Percentiles rank a stretch among this genome's conserved stretches.
Conservation (phyloP, 139 green algal genomes). For the Coelastrella sp. region DNA sequence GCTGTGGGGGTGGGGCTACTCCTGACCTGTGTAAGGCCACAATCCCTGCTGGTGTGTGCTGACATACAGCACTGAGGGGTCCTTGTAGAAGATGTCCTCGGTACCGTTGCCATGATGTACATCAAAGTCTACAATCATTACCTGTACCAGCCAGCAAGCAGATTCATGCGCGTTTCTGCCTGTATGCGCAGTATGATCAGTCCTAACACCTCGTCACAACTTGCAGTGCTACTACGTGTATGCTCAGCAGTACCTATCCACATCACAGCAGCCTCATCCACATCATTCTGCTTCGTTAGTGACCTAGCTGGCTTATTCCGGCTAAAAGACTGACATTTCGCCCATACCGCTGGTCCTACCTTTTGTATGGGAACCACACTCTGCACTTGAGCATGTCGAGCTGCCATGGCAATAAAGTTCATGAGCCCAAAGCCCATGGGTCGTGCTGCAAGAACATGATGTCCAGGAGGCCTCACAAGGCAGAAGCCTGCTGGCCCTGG, state of each 20-base stretch:
- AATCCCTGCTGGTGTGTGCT: slow-evolving; percentile 81
- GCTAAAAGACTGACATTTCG: no score
- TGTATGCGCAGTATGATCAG: no score
- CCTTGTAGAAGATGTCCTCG: slow-evolving; percentile 84
- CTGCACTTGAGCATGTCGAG: slow-evolving; percentile 60
- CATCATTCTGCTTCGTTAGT: no score
- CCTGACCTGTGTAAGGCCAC: slow-evolving; percentile 59
- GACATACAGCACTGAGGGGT: slow-evolving; percentile 87
- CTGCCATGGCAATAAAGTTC: slow-evolving; percentile 82
- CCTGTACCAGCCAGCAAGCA: slow-evolving; percentile 50
- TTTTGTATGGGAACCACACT: slow-evolving; percentile 38
- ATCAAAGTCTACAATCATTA: slow-evolving; percentile 93
- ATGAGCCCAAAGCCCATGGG: slow-evolving; percentile 95
- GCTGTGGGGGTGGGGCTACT: no score
- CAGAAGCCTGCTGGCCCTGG: slow-evolving; percentile 68
- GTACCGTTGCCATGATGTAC: slow-evolving; percentile 91
- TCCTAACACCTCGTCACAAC: no score
- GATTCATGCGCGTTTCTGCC: not conserved
- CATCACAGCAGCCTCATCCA: no score
- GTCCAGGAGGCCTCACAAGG: slow-evolving; percentile 86
- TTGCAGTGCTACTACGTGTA: not conserved
- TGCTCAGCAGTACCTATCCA: no score
- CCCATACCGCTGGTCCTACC: no score
- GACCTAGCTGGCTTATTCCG: no score
- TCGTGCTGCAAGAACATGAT: slow-evolving; percentile 78